These are phyloP conservation scores for Durotheca rogersii DNA, from an alignment of 495 filamentous ascomycete species.

Conservation along the genomic window DNA sequence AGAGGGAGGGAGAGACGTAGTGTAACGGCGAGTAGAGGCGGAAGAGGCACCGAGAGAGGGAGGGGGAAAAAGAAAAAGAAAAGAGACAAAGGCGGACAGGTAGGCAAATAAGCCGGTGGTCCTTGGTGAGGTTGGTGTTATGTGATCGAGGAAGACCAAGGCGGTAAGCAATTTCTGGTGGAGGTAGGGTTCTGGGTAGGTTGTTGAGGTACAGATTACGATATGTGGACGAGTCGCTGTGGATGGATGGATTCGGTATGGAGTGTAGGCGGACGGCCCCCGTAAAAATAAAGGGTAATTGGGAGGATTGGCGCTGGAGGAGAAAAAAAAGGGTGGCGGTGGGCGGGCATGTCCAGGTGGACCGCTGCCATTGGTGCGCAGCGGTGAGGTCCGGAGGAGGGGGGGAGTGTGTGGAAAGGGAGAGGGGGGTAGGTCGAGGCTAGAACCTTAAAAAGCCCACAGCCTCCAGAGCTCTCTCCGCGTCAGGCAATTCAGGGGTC, in stretches of 20 bases:
- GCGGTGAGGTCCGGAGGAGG: conserved; percentile 32
- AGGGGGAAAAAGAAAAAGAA: not conserved
- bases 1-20: not conserved
- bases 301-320: too few relatives aligned
- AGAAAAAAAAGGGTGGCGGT: conserved; percentile 20
- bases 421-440: too few relatives aligned
- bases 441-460: conserved; percentile 31
- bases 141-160: not conserved
- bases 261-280: too few relatives aligned
- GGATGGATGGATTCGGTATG: too few relatives aligned
- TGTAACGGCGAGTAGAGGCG: too few relatives aligned
- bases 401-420: too few relatives aligned
- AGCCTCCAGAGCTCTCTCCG: conserved; percentile 9
- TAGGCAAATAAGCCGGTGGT: not conserved
- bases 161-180: not conserved
- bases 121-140: not conserved
- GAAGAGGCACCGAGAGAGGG: too few relatives aligned
- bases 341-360: conserved; percentile 26
- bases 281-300: too few relatives aligned
- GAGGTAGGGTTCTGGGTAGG: not conserved
- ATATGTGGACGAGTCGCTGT: too few relatives aligned
- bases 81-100: not conserved
- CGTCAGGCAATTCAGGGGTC: conserved; percentile 20
- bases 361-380: conserved; percentile 30
- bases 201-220: too few relatives aligned